A percentile compares a stretch with the other conserved stretches of the same genome.
Conservation (phyloP, 2,329 filamentous ascomycete genomes). For the Hypoxylon sp. region DNA sequence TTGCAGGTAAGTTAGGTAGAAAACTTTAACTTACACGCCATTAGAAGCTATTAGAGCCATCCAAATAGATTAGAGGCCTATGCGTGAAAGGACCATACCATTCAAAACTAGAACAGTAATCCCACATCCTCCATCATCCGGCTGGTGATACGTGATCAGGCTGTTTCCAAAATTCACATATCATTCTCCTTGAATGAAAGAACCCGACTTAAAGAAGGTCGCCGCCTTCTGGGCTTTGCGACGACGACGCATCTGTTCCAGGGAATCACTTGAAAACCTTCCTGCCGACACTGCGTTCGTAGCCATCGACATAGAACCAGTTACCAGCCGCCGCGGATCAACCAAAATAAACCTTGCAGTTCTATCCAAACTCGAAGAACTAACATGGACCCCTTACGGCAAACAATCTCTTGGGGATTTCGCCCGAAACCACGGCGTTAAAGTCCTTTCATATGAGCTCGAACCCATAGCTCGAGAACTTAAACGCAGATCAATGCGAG, state of each 20-base stretch:
- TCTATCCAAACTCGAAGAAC: conserved; percentile 24
- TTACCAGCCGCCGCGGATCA: background rate
- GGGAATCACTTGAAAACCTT: conserved; percentile 10
- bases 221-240: background rate
- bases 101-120: background rate
- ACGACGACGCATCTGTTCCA: conserved; percentile 5
- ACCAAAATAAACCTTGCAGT: conserved; percentile 29
- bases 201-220: too few relatives aligned
- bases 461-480: conserved; percentile 1
- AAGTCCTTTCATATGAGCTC: conserved; percentile 4
- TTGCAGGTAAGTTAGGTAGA: background rate
- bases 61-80: background rate
- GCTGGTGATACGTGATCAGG: background rate
- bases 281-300: conserved; percentile 23
- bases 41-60: background rate
- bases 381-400: background rate
- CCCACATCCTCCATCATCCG: background rate
- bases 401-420: conserved; percentile 5
- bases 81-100: background rate
- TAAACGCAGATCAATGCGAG: background rate
- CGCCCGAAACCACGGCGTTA: background rate
- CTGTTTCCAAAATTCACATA: background rate
- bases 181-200: background rate
- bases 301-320: conserved; percentile 7
- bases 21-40: background rate